Evolutionary conservation across 2,329 filamentous ascomycete genomes (phyloP).

Genomic region (Exophiala alcalophila): DNA sequence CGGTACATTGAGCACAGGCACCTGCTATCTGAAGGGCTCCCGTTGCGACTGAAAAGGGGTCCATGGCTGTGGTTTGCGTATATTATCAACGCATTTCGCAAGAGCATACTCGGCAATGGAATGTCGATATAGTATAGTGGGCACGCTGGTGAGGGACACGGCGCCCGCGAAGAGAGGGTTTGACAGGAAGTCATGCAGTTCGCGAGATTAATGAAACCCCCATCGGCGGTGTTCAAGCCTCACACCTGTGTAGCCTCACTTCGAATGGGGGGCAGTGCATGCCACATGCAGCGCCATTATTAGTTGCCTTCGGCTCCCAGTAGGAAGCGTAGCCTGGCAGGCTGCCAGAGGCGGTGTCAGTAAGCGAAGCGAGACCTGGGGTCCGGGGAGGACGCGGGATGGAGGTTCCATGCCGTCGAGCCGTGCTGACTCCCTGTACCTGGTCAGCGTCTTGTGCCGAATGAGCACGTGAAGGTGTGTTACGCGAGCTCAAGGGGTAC

Average conservation of each 20-base stretch:
- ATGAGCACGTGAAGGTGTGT: no score
- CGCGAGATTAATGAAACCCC: not conserved
- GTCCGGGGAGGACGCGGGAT: no score
- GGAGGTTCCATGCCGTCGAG: no score
- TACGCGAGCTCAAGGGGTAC: no score
- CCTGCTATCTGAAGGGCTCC: constrained; percentile 25
- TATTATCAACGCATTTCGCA: no score
- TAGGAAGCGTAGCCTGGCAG: no score
- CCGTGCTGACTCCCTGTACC: no score
- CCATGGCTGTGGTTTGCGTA: constrained; percentile 15
- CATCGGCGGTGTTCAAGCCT: constrained; percentile 43
- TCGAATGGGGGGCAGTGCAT: constrained; percentile 13
- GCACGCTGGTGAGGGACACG: not conserved
- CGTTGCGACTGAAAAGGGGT: constrained; percentile 21
- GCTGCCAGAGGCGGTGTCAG: no score
- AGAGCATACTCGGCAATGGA: not conserved
- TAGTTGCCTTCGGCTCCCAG: no score
- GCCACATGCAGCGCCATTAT: not conserved
- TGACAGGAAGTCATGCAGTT: not conserved
- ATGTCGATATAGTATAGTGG: not conserved
- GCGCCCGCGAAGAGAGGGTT: no score
- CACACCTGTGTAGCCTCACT: constrained; percentile 58
- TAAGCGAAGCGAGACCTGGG: no score
- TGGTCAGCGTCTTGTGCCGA: no score
- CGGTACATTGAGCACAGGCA: constrained; percentile 23